Base-by-base conservation (phyloP, 192 early-diverging fungal species). In the Coemansia guatemalensis region DNA sequence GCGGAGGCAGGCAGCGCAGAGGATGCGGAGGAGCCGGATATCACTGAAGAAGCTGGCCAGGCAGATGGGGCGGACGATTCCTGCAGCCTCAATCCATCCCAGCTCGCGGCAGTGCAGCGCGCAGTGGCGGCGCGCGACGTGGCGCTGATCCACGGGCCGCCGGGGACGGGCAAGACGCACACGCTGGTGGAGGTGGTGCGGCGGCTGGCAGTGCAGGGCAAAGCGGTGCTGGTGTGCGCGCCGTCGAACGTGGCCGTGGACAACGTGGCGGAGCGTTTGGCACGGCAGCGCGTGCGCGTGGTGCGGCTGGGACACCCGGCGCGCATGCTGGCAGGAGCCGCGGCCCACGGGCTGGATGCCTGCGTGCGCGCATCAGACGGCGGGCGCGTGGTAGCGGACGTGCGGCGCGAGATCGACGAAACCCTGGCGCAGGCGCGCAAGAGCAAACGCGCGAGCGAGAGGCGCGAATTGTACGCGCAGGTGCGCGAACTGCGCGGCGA, bases 81-180 rank as follows among this genome's bases (percentile, higher is more conserved):
- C 21, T 74, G 39, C 39, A 17, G 67, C 1, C 72, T 95, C 9
- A 94, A 95, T 63, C 74, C 70, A 2, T 86, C 85, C 12, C 93
- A 95, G 65, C 74, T 71, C 26, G 78, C 81, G n/a, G 93, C 92
- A 0, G 87, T 95, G 2, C 61, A 60, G 18, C 81, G 85, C 57
- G 85, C 87, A 0, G 64, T 92, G 21, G 69, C 64, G 0, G 83
- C 90, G 0, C 62, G 84, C 21, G 85, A 92, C 7, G 62, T 93
- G 3, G 87, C 89, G 5, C 74, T 95, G 50, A 83, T 94, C 32
- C 93, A 95, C 61, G 92, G 93, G 23, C 93, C 93, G 26, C 91
- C 91, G n/a, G 90, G 89, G 44, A 93, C 92, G 18, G 94, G 94
- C 44, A 95, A 97, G 69, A 97, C 95, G 2, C 85, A 92, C 60